Conservation (phyloP, 2,329 filamentous ascomycete species). For the Verticillium nubilum region DNA sequence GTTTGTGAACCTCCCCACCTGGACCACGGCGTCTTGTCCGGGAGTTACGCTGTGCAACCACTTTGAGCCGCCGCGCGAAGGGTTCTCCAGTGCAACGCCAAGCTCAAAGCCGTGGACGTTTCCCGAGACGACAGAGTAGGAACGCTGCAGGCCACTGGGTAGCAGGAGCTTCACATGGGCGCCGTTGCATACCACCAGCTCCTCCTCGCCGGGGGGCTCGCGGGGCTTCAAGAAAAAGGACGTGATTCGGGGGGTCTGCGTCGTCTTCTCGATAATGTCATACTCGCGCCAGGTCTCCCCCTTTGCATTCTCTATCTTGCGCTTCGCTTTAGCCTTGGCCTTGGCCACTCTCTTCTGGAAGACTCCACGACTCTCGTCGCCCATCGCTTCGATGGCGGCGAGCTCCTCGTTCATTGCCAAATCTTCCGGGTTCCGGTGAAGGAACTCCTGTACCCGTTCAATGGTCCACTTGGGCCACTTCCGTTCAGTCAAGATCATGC, state of each 20-base stretch:
- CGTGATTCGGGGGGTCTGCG: constrained; percentile 43
- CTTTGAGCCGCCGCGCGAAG: constrained; percentile 54
- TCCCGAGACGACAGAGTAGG: constrained; percentile 56
- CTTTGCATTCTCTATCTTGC: constrained; percentile 17
- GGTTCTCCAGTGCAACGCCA: constrained; percentile 49
- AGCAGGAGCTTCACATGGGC: constrained; percentile 53
- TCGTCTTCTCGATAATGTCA: constrained; percentile 41
- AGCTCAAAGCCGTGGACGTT: constrained; percentile 46
- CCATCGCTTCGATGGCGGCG: constrained; percentile 43
- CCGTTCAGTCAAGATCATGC: constrained; percentile 49
- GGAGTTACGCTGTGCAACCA: constrained; percentile 47
- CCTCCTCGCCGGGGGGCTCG: constrained; percentile 23
- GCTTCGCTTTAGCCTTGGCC: constrained; percentile 23
- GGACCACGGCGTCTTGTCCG: constrained; percentile 40
- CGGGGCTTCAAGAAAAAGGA: constrained; percentile 47
- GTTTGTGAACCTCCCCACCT: constrained; percentile 43
- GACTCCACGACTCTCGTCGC: constrained; percentile 38
- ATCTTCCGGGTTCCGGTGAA: constrained; percentile 49
- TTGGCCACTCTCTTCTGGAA: constrained; percentile 49
- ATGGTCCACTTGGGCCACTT: constrained; percentile 56
- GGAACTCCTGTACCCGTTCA: constrained; percentile 55
- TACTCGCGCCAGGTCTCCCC: constrained; percentile 37
- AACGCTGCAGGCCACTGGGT: constrained; percentile 48
- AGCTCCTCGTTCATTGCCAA: constrained; percentile 46
- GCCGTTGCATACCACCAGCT: constrained; percentile 26